Evolutionary conservation across 2,329 filamentous ascomycete species (phyloP), one percentile per base, ranked within the genome.

Genomic region (Bipolaris oryzae): DNA sequence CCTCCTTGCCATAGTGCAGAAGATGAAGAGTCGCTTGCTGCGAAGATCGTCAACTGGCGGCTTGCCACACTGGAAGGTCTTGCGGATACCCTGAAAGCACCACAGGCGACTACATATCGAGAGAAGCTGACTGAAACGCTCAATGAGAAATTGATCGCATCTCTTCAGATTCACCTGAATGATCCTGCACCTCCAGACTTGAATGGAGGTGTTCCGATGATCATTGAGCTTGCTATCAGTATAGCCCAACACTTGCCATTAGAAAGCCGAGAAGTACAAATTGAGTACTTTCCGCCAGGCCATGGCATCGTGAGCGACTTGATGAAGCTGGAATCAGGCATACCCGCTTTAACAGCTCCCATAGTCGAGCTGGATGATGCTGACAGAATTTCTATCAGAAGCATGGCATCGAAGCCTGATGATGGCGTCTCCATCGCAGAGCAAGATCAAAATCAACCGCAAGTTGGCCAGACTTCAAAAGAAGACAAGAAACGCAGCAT

Each of bases 61-160:
- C 87, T 98, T 78, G 88, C 94, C 3, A 99, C 95, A 2, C 81
- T 98, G 15, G 95, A 99, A 70, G 95, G 94, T n/a, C 82, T 99
- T 16, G 84, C 88, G 61, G 87, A 89, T 50, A 76, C 85, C 34
- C 82, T 98, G 16, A 83, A 84, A 54, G 86, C 88, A 3, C 80
- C 85, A 0, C 83, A 88, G 52, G 88, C 87, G 42, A 81, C 82
- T 11, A 85, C 89, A 10, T 84, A 92, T 75, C 87, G 88, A 28
- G 77, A 83, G 7, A 81, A 85, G 50, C 86, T 82, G 39, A 80
- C 74, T 7, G 77, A 79, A 13, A 70, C 71, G 38, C 73, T 97
- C 55, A 91, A 89, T 25, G 85, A 87, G 52, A 84, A 86, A 68
- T 84, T 91, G 13, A 89, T 91, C 9, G 86, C 84, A 4, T 87